Percentiles rank a stretch among this genome's conserved stretches.
phyloP scores from a whole-genome alignment of 257 asterid genomes.

The Nicotiana benthamiana region DNA sequence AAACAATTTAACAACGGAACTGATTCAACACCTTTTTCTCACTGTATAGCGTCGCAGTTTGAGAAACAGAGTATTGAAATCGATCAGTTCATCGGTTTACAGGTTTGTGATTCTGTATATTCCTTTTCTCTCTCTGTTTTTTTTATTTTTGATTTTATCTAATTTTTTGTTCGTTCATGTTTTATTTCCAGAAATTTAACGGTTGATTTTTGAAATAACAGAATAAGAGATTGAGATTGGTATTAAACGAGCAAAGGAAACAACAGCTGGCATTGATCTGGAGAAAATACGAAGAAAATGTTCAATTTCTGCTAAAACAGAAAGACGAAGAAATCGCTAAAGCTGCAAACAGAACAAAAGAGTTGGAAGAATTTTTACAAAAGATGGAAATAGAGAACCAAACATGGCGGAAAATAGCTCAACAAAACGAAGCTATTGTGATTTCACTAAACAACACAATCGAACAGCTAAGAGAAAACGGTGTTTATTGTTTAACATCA shows the following conservation, averaged over 20 bases:
- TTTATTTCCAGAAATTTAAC: neutral
- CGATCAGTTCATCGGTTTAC: conserved; percentile 42
- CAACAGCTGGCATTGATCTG: conserved; percentile 25
- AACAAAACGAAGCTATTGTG: conserved; percentile 42
- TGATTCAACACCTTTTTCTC: conserved; percentile 16
- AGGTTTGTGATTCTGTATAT: conserved; percentile 25
- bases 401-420: conserved; percentile 51
- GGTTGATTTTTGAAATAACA: conserved; percentile 13
- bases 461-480: conserved; percentile 40
- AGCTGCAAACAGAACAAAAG: conserved; percentile 32
- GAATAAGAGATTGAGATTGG: conserved; percentile 56
- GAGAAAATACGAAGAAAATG: conserved; percentile 43
- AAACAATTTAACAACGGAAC: neutral
- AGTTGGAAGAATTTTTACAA: conserved; percentile 34
- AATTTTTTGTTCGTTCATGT: neutral
- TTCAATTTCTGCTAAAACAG: conserved; percentile 27
- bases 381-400: conserved; percentile 45
- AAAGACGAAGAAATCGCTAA: conserved; percentile 52
- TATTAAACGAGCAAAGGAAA: conserved; percentile 44
- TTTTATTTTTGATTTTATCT: neutral
- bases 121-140: neutral
- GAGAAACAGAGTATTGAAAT: conserved; percentile 45
- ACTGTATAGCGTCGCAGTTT: conserved; percentile 19
- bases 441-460: conserved; percentile 40
- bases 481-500: neutral